Conservation (phyloP, 1,284 basidiomycete species). For the Chiua sp. region DNA sequence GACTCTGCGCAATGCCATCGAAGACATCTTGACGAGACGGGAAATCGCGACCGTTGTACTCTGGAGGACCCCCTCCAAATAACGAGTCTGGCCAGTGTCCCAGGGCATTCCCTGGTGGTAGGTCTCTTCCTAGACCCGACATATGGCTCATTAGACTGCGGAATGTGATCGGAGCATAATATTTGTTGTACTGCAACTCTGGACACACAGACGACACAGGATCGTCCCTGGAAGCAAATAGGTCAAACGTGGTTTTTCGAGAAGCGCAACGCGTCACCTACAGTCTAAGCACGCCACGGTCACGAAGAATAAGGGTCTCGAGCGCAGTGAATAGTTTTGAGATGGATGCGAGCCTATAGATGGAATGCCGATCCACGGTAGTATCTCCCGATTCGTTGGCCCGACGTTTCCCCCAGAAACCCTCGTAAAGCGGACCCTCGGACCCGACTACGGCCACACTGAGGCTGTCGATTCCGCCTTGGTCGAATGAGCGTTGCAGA, state of each 20-base stretch:
- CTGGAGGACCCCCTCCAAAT: conserved; percentile 32
- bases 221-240: conserved; percentile 20
- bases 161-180: conserved; percentile 46
- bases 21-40: conserved; percentile 38
- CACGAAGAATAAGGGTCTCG: conserved; percentile 51
- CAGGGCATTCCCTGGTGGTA: conserved; percentile 44
- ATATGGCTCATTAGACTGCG: conserved; percentile 52
- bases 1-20: conserved; percentile 40
- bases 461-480: conserved; percentile 31
- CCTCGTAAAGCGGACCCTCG: conserved; percentile 33
- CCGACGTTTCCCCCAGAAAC: conserved; percentile 34
- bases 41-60: conserved; percentile 36
- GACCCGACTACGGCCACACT: conserved; percentile 34
- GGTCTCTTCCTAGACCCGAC: conserved; percentile 52
- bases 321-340: conserved; percentile 53
- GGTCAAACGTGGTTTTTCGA: neutral
- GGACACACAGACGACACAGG: conserved; percentile 26
- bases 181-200: conserved; percentile 25
- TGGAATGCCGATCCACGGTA: conserved; percentile 44
- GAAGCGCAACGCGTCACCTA: conserved; percentile 17
- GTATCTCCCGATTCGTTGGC: conserved; percentile 48
- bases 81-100: conserved; percentile 43
- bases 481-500: conserved; percentile 16
- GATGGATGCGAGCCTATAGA: conserved; percentile 54
- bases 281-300: conserved; percentile 48